phyloP scores from a whole-genome alignment of 169 alveolate genomes.

The Cyclospora cayetanensis region DNA sequence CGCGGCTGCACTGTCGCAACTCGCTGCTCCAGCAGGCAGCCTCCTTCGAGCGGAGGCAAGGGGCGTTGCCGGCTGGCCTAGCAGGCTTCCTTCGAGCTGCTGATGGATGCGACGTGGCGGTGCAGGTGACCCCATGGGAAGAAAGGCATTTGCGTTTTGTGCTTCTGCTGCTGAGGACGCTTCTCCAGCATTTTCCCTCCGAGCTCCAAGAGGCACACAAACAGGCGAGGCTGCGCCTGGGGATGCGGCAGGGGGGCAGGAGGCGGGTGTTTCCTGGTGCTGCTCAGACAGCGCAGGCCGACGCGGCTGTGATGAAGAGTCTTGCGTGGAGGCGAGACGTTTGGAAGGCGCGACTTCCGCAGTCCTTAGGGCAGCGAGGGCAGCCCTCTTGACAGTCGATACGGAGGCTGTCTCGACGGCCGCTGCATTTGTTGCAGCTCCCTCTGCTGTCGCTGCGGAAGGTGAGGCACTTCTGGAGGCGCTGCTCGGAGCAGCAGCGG shows the following conservation, averaged over 20 bases:
- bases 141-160: neutral
- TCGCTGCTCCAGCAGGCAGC: constrained; percentile 9
- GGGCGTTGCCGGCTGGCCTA: neutral
- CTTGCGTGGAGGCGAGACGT: neutral
- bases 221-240: neutral
- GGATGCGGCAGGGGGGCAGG: neutral
- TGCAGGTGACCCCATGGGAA: neutral
- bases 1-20: constrained; percentile 30
- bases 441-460: neutral
- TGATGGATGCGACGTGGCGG: constrained; percentile 31
- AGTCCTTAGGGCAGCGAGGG: constrained; percentile 9
- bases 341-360: constrained; percentile 1
- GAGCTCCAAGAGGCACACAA: too few relatives aligned
- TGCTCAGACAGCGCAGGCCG: neutral
- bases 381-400: neutral
- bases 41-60: neutral
- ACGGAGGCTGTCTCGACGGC: neutral
- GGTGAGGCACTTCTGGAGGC: neutral
- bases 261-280: neutral
- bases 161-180: neutral
- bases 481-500: neutral
- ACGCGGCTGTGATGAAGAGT: neutral
- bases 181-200: neutral
- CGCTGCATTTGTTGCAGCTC: neutral
- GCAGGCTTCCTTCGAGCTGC: neutral